phyloP scores from a whole-genome alignment of 2,329 filamentous ascomycete species.

The Colletotrichum sp. region DNA sequence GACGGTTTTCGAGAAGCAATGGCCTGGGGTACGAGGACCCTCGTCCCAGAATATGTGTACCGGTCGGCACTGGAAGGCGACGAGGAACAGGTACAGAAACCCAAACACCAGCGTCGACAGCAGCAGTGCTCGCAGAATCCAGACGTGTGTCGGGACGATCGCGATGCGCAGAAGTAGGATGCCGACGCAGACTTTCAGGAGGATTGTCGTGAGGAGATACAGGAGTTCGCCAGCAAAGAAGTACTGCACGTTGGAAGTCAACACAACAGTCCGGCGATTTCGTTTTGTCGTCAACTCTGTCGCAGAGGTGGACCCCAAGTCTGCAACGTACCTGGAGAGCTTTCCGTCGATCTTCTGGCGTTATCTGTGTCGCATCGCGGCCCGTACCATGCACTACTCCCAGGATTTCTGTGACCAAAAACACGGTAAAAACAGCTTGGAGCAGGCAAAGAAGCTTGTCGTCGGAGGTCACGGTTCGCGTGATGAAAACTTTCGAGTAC shows the following conservation, averaged over 20 bases:
- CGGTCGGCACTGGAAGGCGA: slow-evolving; percentile 42
- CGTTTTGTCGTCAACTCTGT: neutral
- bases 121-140: slow-evolving; percentile 39
- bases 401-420: slow-evolving; percentile 18
- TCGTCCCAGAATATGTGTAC: slow-evolving; percentile 41
- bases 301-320: neutral
- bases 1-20: slow-evolving; percentile 29
- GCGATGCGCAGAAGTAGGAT: slow-evolving; percentile 46
- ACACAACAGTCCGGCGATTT: neutral
- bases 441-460: slow-evolving; percentile 34
- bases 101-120: slow-evolving; percentile 38
- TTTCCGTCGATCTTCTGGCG: slow-evolving; percentile 17
- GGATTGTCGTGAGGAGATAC: slow-evolving; percentile 36
- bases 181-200: slow-evolving; percentile 42
- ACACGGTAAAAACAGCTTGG: slow-evolving; percentile 28
- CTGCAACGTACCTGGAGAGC: slow-evolving; percentile 30
- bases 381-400: slow-evolving; percentile 29
- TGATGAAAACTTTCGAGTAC: slow-evolving; percentile 32
- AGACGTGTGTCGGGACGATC: slow-evolving; percentile 33
- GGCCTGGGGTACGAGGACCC: slow-evolving; percentile 27
- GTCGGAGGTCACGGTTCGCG: slow-evolving; percentile 32
- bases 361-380: slow-evolving; percentile 23
- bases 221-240: slow-evolving; percentile 43
- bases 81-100: slow-evolving; percentile 42
- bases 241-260: slow-evolving; percentile 23